Evolutionary conservation across 352 stramenopile species (phyloP).

Genomic region (Thalassiosira livingstoniorum): DNA sequence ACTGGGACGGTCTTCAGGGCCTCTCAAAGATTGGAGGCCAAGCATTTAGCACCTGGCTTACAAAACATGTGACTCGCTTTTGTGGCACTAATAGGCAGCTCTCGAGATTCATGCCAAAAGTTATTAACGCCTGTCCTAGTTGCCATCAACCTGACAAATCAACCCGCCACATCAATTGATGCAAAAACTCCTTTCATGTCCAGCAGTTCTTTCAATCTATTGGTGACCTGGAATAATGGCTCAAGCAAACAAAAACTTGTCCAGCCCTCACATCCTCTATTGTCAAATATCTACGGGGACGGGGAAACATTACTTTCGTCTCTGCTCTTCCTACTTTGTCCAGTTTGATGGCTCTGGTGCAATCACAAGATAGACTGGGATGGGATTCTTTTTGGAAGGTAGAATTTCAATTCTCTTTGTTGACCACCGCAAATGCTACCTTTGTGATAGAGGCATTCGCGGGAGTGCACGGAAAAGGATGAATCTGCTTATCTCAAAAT

Average conservation of each 20-base stretch:
- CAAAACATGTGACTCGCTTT: constrained; percentile 32
- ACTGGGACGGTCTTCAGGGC: constrained; percentile 7
- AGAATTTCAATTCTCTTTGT: neutral
- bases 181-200: neutral
- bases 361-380: neutral
- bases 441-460: neutral
- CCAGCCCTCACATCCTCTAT: neutral
- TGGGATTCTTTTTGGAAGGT: neutral
- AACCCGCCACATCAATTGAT: neutral
- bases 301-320: neutral
- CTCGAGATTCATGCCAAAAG: neutral
- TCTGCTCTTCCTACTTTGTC: no score
- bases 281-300: neutral
- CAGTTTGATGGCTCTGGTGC: neutral
- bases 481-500: neutral
- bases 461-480: neutral
- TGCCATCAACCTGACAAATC: constrained; percentile 6
- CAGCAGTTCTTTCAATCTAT: neutral
- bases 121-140: neutral
- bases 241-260: neutral
- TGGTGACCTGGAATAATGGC: neutral
- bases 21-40: neutral
- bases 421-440: neutral
- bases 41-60: constrained; percentile 11
- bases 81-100: constrained; percentile 11